Evolutionary conservation across 257 asterid species (phyloP).

Genomic region (Perilla frutescens): DNA sequence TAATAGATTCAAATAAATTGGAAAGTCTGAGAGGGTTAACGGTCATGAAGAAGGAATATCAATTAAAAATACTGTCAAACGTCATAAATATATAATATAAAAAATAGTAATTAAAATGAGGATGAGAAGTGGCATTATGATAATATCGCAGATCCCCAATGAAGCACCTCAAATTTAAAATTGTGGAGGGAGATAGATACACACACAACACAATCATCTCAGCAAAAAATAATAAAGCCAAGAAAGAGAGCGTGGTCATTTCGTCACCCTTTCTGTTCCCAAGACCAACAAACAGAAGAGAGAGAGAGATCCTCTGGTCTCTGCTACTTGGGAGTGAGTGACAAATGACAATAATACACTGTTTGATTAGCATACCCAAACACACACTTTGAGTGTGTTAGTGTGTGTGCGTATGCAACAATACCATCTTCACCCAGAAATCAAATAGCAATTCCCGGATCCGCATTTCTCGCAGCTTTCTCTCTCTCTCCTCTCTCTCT

Average conservation of each 20-base stretch:
- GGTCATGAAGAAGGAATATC: constrained; percentile 8
- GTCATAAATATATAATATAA: neutral
- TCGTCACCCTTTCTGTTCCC: constrained; percentile 66
- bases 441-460: constrained; percentile 8
- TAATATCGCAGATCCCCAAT: constrained; percentile 38
- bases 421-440: neutral
- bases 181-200: constrained; percentile 29
- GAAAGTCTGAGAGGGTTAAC: constrained; percentile 4
- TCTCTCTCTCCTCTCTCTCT: no score
- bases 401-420: neutral
- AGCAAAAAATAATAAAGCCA: neutral
- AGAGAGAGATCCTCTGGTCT: constrained; percentile 30
- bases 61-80: neutral
- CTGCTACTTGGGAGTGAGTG: constrained; percentile 75
- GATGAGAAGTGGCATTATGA: neutral
- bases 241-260: constrained; percentile 48
- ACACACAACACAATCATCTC: neutral
- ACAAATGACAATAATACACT: constrained; percentile 20
- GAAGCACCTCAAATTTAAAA: constrained; percentile 24
- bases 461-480: constrained; percentile 35
- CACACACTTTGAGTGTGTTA: constrained; percentile 1
- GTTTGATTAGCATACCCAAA: constrained; percentile 28
- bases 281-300: constrained; percentile 28
- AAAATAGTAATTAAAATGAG: neutral
- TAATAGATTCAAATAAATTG: constrained; percentile 11